Conservation (phyloP, 116 monocot species). For the Trichopus zeylanicus region DNA sequence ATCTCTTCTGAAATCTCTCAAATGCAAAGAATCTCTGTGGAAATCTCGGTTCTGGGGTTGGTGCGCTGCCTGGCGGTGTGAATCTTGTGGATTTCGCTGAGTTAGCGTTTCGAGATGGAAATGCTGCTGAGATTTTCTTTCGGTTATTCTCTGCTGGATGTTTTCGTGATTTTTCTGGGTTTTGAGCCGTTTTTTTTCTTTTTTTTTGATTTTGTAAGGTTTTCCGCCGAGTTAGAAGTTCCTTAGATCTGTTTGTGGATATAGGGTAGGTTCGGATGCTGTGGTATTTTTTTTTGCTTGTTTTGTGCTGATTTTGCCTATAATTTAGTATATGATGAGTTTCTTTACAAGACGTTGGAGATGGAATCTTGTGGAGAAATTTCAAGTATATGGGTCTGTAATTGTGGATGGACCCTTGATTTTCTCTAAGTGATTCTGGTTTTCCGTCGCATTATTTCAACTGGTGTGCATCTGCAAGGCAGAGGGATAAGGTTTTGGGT, state of each 20-base stretch:
- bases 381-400: too few relatives aligned
- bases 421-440: too few relatives aligned
- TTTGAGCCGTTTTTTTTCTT: not conserved
- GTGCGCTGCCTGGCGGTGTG: not conserved
- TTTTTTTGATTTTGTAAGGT: not conserved
- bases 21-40: not conserved
- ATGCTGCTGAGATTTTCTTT: not conserved
- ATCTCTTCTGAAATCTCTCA: not conserved
- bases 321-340: too few relatives aligned
- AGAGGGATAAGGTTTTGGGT: too few relatives aligned
- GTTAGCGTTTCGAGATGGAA: not conserved
- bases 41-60: not conserved
- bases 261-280: not conserved
- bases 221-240: too few relatives aligned
- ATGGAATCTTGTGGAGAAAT: too few relatives aligned
- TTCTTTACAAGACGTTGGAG: too few relatives aligned
- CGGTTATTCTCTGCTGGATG: not conserved
- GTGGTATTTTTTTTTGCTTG: not conserved
- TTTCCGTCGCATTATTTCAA: too few relatives aligned
- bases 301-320: slow-evolving; percentile 1
- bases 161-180: not conserved
- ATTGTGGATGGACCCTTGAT: too few relatives aligned
- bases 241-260: not conserved
- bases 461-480: too few relatives aligned
- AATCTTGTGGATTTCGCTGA: not conserved